Percentiles rank a stretch among this genome's conserved stretches.
Conservation (phyloP, 495 filamentous ascomycete genomes). For the Clohesyomyces aquaticus region DNA sequence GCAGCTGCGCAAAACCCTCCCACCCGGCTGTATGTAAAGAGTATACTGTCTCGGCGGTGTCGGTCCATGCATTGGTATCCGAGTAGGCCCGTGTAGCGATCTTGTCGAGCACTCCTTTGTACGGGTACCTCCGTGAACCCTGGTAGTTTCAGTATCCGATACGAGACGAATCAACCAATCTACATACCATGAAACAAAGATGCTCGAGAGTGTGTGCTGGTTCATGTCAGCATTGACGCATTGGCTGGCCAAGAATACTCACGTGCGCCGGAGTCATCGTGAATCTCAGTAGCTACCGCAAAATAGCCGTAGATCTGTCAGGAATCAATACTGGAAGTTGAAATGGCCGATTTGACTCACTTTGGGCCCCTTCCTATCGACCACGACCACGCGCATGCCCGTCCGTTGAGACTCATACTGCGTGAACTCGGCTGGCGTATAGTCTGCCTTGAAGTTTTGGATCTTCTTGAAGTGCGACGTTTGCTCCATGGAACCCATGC, state of each 20-base stretch:
- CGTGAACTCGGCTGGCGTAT: slow-evolving; percentile 79
- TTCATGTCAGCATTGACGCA: not conserved
- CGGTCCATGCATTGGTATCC: slow-evolving; percentile 94
- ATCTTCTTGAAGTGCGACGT: slow-evolving; percentile 72
- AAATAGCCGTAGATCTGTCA: slow-evolving; percentile 78
- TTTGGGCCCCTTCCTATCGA: slow-evolving; percentile 90
- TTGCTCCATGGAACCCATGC: slow-evolving; percentile 28
- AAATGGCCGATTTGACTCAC: slow-evolving; percentile 28
- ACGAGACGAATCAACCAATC: not conserved
- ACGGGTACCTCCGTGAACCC: slow-evolving; percentile 88
- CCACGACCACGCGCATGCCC: slow-evolving; percentile 90
- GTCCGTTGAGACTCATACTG: slow-evolving; percentile 87
- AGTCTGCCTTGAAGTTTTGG: slow-evolving; percentile 84
- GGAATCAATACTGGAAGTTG: not conserved
- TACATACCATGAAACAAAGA: slow-evolving; percentile 79
- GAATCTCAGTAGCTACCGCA: slow-evolving; percentile 93
- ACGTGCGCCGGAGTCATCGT: slow-evolving; percentile 90
- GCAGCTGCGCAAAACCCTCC: slow-evolving; percentile 91
- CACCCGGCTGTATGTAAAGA: slow-evolving; percentile 92
- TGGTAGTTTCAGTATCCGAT: slow-evolving; percentile 13
- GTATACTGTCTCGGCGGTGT: slow-evolving; percentile 95
- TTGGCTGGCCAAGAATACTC: slow-evolving; percentile 15
- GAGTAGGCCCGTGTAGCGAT: slow-evolving; percentile 92
- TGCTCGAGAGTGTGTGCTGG: slow-evolving; percentile 91
- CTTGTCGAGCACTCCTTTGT: slow-evolving; percentile 94